Evolutionary conservation across 2,329 filamentous ascomycete species (phyloP), one percentile per base, ranked within the genome.

Genomic region (Monosporascus ibericus): DNA sequence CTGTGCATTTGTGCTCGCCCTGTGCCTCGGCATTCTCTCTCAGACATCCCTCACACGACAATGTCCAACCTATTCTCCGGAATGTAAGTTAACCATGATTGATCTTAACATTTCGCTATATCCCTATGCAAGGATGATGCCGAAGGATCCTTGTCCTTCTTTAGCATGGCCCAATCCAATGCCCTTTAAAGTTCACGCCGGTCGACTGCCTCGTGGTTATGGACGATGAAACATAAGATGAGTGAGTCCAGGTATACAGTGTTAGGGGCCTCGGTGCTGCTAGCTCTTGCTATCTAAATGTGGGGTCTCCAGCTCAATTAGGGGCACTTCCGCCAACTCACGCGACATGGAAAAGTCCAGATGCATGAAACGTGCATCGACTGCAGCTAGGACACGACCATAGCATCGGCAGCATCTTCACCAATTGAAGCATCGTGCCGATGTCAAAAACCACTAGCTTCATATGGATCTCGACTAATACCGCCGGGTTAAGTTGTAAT

Each of bases 41-140:
- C 24, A 18, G 30, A 1, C 9, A 34, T 34, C 56, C 52, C 47
- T 58, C 55, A 58, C 58, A 57, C 60, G 61, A 72, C 63, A 66
- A 82, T 82, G 79, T 82, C 79, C 62, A 81, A 81, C 71, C 71
- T 82, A 62, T 82, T 82, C 67, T 82, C 79, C 63, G 79, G 79
- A 70, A 82, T 82, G 79, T 82, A 73, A 79, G 79, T 80, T 56
- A 52, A 55, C 50, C 42, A 48, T 50, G 50, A 51, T 50, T 52
- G 47, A 44, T 47, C 48, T 47, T 49, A 48, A 47, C 49, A 20
- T 55, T 51, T 51, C 34, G 30, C 53, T 36, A 51, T 52, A 34
- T 49, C 30, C 20, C 50, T 52, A 34, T 34, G 30, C 30, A 34
- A 34, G 30, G 30, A 34, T 14, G 30, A 34, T 34, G 11, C 9